Conservation (phyloP, 805 yeast species). For the Saccharomycopsis fermentans region DNA sequence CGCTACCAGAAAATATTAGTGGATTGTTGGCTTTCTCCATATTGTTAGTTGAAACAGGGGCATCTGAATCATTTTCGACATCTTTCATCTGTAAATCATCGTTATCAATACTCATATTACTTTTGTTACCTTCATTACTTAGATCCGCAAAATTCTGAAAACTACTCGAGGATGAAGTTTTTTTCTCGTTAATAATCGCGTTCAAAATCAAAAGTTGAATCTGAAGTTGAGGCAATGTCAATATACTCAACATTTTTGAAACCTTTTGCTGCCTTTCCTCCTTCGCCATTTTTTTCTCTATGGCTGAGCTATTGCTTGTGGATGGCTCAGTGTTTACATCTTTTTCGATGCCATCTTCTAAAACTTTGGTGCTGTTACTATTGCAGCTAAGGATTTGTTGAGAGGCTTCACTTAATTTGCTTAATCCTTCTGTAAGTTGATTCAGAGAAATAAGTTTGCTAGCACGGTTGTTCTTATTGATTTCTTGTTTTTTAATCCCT, state of each 20-base stretch:
- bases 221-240: constrained; percentile 42
- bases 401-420: neutral
- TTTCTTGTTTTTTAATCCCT: neutral
- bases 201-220: constrained; percentile 43
- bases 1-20: constrained; percentile 24
- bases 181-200: constrained; percentile 36
- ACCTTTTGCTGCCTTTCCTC: constrained; percentile 22
- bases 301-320: too few species aligned
- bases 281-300: neutral
- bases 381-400: neutral
- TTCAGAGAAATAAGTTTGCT: neutral
- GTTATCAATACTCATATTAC: neutral
- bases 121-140: neutral
- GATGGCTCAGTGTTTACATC: too few species aligned
- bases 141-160: neutral
- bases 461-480: neutral
- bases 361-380: neutral
- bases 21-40: neutral
- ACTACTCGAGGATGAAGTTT: neutral
- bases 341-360: neutral
- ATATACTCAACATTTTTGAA: constrained; percentile 28
- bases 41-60: neutral
- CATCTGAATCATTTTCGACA: neutral
- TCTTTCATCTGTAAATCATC: neutral
- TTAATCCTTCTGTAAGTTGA: neutral